Evolutionary conservation across 1,139 yeast species (phyloP), one percentile per base, ranked within the genome.

Genomic region (Kodamaea arcana): DNA sequence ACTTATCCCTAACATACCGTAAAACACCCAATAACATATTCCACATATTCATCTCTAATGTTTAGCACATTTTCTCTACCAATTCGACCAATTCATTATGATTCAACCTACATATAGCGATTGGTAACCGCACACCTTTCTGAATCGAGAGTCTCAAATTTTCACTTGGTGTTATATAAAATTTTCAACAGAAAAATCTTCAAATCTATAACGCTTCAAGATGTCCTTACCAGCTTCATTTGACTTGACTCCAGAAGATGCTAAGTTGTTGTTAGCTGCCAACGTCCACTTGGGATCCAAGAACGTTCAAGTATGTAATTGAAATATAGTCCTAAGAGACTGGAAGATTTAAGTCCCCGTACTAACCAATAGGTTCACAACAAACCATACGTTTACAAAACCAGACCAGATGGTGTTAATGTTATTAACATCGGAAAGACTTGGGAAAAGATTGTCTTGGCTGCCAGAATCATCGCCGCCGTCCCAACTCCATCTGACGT

Each of bases 331-430:
- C n/a, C n/a, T n/a, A n/a, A n/a, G n/a, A n/a, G n/a, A n/a, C n/a
- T n/a, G n/a, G n/a, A n/a, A n/a, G n/a, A n/a, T n/a, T n/a, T n/a
- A n/a, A n/a, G n/a, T n/a, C n/a, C n/a, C n/a, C 6, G 22, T 59
- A 70, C 75, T 68, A 72, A 70, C 75, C 50, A 27, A 46, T 25
- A 81, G 92, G 94, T 88, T 65, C 97, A 90, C 90, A 94, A 92
- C 86, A 92, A 87, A 75, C 92, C 96, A 72, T 94, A 94, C 84
- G 96, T 94, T 63, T 87, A 79, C 92, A 86, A 88, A 78, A 84
- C 96, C 75, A 90, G 99, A 80, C 94, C 96, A 75, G 99, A 94
- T 72, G 99, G 99, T 82, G 97, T 94, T 64, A 88, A 87, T 80
- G 78, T 94, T 61, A 88, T 94, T 75, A 87, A 92, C 90, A 78